Evolutionary conservation across 2,329 filamentous ascomycete genomes (phyloP).

Genomic region (Fusarium heterosporum): DNA sequence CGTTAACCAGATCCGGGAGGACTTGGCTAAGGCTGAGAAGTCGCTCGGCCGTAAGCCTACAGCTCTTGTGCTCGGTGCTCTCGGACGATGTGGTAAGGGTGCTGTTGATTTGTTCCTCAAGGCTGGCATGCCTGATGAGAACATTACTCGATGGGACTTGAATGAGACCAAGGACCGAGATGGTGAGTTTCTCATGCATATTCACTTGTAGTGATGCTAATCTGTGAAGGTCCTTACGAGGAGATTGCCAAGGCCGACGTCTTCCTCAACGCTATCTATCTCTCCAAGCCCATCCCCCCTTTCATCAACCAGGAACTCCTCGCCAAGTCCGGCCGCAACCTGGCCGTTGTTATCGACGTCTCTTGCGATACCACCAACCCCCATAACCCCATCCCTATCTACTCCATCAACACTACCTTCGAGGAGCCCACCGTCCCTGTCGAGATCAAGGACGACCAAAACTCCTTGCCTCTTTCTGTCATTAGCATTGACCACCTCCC

Average conservation of each 20-base stretch:
- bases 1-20: constrained; percentile 50
- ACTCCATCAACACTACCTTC: constrained; percentile 87
- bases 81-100: constrained; percentile 86
- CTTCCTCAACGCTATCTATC: constrained; percentile 84
- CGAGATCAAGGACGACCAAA: constrained; percentile 63
- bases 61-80: constrained; percentile 85
- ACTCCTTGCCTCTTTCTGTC: constrained; percentile 74
- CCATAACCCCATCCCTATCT: constrained; percentile 80
- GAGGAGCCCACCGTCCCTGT: constrained; percentile 87
- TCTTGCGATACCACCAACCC: constrained; percentile 79
- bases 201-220: background rate
- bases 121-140: constrained; percentile 65
- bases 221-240: constrained; percentile 66
- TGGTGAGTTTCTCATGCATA: constrained; percentile 55
- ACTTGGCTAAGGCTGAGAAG: constrained; percentile 76
- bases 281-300: constrained; percentile 76
- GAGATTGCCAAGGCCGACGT: constrained; percentile 82
- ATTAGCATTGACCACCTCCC: constrained; percentile 92
- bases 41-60: constrained; percentile 76
- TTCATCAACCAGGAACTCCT: constrained; percentile 82
- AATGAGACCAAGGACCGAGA: constrained; percentile 75
- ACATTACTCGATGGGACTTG: constrained; percentile 75
- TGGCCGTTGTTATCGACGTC: constrained; percentile 86
- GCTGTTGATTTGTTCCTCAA: constrained; percentile 83
- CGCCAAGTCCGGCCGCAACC: constrained; percentile 71